Conservation (phyloP, 805 yeast genomes). For the Cyberlindnera sargentensis region DNA sequence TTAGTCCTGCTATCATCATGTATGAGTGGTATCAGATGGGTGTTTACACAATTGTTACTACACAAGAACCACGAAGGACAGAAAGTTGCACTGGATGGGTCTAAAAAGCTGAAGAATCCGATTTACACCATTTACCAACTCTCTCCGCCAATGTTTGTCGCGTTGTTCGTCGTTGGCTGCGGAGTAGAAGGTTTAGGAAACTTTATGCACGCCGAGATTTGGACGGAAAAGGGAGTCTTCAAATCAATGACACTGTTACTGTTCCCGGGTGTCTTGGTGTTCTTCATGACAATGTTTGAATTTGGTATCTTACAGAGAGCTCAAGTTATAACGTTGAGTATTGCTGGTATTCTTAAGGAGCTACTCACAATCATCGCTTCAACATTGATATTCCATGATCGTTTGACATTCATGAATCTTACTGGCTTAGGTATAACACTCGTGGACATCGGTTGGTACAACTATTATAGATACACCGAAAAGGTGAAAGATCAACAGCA, state of each 20-base stretch:
- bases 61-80: conserved; percentile 41
- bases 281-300: conserved; percentile 84
- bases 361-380: conserved; percentile 72
- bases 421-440: conserved; percentile 73
- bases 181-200: conserved; percentile 59
- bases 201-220: conserved; percentile 49
- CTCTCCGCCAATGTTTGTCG: conserved; percentile 74
- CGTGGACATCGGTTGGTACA: conserved; percentile 77
- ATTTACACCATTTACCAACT: conserved; percentile 76
- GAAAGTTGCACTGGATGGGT: neutral
- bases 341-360: conserved; percentile 93
- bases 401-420: conserved; percentile 56
- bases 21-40: conserved; percentile 92
- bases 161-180: conserved; percentile 56
- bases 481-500: conserved; percentile 8
- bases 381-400: conserved; percentile 65
- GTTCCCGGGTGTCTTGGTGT: conserved; percentile 83
- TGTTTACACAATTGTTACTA: conserved; percentile 78
- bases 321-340: conserved; percentile 75
- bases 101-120: conserved; percentile 47
- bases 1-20: conserved; percentile 73
- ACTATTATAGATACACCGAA: conserved; percentile 46
- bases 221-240: conserved; percentile 54
- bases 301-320: conserved; percentile 77
- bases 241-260: conserved; percentile 52